Evolutionary conservation across 2,329 filamentous ascomycete genomes (phyloP).

Genomic region (Aspergillus sp.): DNA sequence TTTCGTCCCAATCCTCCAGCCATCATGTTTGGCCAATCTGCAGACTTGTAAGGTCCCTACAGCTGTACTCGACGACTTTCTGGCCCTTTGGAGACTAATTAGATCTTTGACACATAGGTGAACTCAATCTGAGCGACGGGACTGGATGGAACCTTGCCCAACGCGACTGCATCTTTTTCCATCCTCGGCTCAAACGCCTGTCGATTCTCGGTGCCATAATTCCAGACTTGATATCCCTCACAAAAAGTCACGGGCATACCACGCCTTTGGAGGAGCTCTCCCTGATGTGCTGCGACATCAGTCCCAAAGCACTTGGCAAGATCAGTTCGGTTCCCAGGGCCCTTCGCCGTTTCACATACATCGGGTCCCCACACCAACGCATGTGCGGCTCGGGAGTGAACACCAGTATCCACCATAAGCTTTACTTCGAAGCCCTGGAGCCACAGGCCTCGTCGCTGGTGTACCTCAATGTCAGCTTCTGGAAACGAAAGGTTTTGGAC

Average conservation of each 20-base stretch:
- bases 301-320: neutral
- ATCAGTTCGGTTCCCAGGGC: neutral
- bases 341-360: neutral
- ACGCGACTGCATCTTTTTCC: neutral
- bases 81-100: too few relatives aligned
- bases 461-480: neutral
- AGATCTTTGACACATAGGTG: neutral
- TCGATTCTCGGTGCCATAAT: neutral
- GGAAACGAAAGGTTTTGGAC: neutral
- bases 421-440: neutral
- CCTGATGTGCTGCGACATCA: constrained; percentile 3
- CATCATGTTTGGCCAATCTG: too few relatives aligned
- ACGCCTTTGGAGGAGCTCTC: neutral
- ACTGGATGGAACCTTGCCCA: neutral
- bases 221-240: neutral
- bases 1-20: too few relatives aligned
- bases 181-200: neutral
- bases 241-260: neutral
- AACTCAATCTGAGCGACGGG: neutral
- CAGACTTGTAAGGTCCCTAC: too few relatives aligned
- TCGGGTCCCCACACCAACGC: neutral
- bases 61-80: too few relatives aligned
- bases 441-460: neutral
- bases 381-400: neutral
- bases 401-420: neutral